Conservation (phyloP, 108 stramenopile species). For the Fistulifera solaris region DNA sequence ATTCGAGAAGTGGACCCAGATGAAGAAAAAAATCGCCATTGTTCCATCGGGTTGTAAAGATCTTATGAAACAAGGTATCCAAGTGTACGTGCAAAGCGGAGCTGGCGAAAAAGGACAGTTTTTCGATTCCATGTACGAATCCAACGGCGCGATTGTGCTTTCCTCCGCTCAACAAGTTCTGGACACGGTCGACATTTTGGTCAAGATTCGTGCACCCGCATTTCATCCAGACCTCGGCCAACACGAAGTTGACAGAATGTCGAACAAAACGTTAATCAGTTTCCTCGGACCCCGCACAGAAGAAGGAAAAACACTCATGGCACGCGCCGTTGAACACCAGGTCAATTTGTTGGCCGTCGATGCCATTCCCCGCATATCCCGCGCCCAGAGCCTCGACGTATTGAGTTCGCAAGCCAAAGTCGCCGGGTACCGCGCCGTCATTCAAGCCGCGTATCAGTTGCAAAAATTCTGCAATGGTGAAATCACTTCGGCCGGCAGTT, state of each 20-base stretch:
- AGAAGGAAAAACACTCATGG: constrained; percentile 43
- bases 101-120: constrained; percentile 66
- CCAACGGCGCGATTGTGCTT: constrained; percentile 58
- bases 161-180: constrained; percentile 33
- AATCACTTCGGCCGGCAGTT: constrained; percentile 83
- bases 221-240: constrained; percentile 36
- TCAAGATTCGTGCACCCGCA: constrained; percentile 63
- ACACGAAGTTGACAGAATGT: constrained; percentile 53
- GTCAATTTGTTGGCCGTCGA: constrained; percentile 52
- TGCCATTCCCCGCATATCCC: constrained; percentile 65
- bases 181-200: constrained; percentile 28
- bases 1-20: constrained; percentile 49
- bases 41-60: constrained; percentile 40
- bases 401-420: constrained; percentile 84
- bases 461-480: constrained; percentile 80
- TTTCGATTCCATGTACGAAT: constrained; percentile 53
- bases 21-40: constrained; percentile 49
- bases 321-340: constrained; percentile 26
- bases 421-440: constrained; percentile 85
- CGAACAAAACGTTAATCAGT: constrained; percentile 61
- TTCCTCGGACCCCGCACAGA: constrained; percentile 48
- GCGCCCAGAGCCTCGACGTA: constrained; percentile 75
- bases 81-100: constrained; percentile 36
- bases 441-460: constrained; percentile 73
- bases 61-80: constrained; percentile 40